phyloP scores from a whole-genome alignment of 345 rosid species.

The Salix suchowensis region DNA sequence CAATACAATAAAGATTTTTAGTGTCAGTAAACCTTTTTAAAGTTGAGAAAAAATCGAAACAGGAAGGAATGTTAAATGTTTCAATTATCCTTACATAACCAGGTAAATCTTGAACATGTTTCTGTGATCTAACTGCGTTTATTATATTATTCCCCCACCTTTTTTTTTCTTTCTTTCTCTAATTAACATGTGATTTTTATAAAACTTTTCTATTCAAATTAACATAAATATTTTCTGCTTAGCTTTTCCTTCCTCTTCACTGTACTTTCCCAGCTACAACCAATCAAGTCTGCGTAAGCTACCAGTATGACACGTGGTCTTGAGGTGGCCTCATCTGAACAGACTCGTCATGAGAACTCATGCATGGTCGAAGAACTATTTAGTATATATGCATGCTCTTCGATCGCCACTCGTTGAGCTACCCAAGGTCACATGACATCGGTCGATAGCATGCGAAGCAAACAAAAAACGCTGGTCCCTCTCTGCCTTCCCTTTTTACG shows the following conservation, averaged over 20 bases:
- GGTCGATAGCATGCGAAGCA: neutral
- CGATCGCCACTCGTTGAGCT: neutral
- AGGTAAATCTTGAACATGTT: too few relatives aligned
- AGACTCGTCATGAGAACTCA: neutral
- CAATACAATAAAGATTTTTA: too few relatives aligned
- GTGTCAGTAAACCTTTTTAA: too few relatives aligned
- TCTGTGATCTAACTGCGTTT: too few relatives aligned
- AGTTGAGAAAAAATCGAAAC: too few relatives aligned
- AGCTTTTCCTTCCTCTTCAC: neutral
- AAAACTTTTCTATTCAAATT: too few relatives aligned
- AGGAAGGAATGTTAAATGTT: too few relatives aligned
- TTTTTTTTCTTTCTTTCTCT: too few relatives aligned
- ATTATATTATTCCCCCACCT: too few relatives aligned
- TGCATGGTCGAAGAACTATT: neutral
- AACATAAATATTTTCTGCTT: neutral
- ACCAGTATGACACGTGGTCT: neutral
- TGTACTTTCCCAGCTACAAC: neutral
- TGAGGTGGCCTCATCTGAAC: neutral
- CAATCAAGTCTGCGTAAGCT: neutral
- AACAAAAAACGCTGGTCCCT: neutral
- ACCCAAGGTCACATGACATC: too few relatives aligned
- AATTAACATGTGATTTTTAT: too few relatives aligned
- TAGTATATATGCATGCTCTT: neutral
- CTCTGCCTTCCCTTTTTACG: neutral
- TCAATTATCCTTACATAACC: too few relatives aligned